Percentiles rank a stretch among this genome's conserved stretches.
These are phyloP conservation scores for Monosporozyma siamensis DNA, from an alignment of 805 yeast genomes.

Conservation along the genomic window DNA sequence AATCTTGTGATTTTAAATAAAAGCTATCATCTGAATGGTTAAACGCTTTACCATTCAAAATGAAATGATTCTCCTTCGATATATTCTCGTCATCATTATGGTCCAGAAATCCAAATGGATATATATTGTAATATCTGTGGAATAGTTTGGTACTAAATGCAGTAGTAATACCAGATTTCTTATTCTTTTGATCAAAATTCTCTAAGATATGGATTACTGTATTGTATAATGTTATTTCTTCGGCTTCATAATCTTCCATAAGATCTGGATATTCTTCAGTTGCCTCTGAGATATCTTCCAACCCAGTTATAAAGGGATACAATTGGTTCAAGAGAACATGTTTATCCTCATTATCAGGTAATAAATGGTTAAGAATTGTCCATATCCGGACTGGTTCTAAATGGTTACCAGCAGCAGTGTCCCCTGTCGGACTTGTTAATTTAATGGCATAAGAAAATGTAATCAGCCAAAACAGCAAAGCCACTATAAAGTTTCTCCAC, in stretches of 20 bases:
- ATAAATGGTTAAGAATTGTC: conserved; percentile 8
- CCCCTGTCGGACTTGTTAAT: not conserved
- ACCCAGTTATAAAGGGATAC: conserved; percentile 10
- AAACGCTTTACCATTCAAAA: conserved; percentile 30
- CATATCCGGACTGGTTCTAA: conserved; percentile 9
- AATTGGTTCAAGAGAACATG: conserved; percentile 5
- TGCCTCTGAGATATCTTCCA: not conserved
- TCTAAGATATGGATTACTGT: conserved; percentile 1
- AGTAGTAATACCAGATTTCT: conserved; percentile 9
- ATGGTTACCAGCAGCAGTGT: not conserved
- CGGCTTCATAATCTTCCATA: conserved; percentile 6
- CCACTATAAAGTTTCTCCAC: too few relatives aligned
- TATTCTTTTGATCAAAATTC: conserved; percentile 4
- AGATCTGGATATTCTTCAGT: not conserved
- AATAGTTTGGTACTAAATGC: conserved; percentile 5
- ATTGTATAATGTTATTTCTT: conserved; percentile 1
- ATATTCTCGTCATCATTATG: too few relatives aligned
- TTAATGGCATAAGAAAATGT: not conserved
- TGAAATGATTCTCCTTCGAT: conserved; percentile 13
- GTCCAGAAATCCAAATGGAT: too few relatives aligned
- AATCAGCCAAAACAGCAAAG: not conserved
- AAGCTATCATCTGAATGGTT: conserved; percentile 66
- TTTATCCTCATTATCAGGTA: conserved; percentile 5
- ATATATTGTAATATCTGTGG: conserved; percentile 10
- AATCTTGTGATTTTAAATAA: conserved; percentile 58